Percentiles rank a stretch among this genome's conserved stretches.
Conservation (phyloP, 2,329 filamentous ascomycete species). For the Fusarium sp. region DNA sequence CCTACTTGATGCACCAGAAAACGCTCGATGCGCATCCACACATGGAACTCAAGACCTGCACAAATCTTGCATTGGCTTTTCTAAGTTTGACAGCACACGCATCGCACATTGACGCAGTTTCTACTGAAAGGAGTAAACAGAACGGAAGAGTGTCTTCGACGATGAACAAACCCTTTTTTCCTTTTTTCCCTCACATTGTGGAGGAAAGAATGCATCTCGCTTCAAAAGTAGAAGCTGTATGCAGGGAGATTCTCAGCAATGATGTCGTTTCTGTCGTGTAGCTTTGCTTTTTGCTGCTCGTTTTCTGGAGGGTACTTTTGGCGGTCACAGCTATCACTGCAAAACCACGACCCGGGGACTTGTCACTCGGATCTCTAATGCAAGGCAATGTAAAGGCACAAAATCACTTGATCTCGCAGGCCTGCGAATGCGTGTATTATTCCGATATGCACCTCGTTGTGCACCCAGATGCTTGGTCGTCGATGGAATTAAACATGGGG, state of each 20-base stretch:
- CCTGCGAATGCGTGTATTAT: conserved; percentile 5
- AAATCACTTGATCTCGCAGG: conserved; percentile 13
- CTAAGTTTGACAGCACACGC: background rate
- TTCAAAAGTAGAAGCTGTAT: background rate
- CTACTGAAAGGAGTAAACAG: background rate
- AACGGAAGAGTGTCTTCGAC: background rate
- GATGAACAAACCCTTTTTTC: background rate
- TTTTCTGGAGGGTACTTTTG: background rate
- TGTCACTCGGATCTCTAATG: background rate
- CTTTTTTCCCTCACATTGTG: too few species aligned
- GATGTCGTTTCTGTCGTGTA: background rate
- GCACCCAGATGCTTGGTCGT: background rate
- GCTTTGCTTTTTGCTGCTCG: conserved; percentile 24
- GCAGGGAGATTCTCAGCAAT: conserved; percentile 17
- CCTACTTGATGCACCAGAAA: background rate
- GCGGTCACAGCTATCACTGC: background rate
- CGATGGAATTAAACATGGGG: background rate
- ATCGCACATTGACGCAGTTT: conserved; percentile 6
- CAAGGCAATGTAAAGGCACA: background rate
- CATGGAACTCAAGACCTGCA: background rate
- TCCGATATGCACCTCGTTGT: conserved; percentile 3
- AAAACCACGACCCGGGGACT: background rate
- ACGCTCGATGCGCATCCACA: background rate
- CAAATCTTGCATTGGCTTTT: background rate
- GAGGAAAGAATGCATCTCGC: background rate